Base-by-base conservation (phyloP, 169 alveolate genomes). In the Plasmodium sp. region DNA sequence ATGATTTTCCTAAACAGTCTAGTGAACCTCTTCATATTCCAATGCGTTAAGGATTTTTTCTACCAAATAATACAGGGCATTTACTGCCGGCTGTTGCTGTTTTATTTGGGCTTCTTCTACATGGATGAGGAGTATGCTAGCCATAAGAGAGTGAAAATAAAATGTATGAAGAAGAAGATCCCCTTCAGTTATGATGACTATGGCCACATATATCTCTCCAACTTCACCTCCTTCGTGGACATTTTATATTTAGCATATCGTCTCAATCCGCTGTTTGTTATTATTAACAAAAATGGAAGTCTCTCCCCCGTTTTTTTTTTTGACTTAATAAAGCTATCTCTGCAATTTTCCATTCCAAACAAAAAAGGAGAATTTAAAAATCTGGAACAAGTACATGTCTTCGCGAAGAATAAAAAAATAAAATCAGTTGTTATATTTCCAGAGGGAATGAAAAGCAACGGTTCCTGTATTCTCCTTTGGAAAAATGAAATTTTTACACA, bases 381-480 rank as follows among this genome's bases (percentile, higher is more conserved):
- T 77, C 62, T 86, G 7, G 86, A 86, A 86, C 81, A 86, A 56
- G 85, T 86, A 77, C 86, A 86, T 51, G 81, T 22, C 27, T 86
- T 77, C 67, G 93, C 93, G 4, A 86, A 79, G 45, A 86, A 75
- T 86, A 58, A 77, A 51, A 86, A 86, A 86, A 86, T 86, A 34
- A 71, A 51, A 33, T 75, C 54, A 39, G 56, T 86, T 75, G 93
- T 86, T n/a, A 86, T 86, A 75, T 86, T 86, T 77, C 93, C 93
- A 10, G 93, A 86, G 77, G 85, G 86, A 3, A 86, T 86, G 93
- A 86, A 86, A 77, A 86, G 93, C 54, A 86, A 86, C 22, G 93
- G 93, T 0, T 75, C 93, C 12, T 86, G 93, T 71, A 86, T 86
- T 16, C 81, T 86, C 12, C 62, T 86, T 18, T 86, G 93, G 93